Evolutionary conservation across 139 green algal species (phyloP).

Genomic region (Pycnococcus provasolii): DNA sequence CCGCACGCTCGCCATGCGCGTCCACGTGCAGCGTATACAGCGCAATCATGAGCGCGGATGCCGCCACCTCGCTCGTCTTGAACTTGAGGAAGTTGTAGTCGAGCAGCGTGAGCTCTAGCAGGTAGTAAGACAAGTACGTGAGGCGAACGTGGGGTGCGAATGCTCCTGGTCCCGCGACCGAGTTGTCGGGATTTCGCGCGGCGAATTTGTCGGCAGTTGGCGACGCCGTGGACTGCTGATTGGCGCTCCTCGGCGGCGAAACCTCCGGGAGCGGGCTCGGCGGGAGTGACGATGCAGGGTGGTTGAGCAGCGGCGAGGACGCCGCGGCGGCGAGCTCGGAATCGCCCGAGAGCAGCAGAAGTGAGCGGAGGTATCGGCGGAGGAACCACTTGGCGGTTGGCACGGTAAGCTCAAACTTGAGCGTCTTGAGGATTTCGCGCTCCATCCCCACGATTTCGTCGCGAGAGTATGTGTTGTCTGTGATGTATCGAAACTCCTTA

Average conservation of each 20-base stretch:
- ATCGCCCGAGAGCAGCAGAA: background rate
- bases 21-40: conserved; percentile 36
- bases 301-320: too few relatives aligned
- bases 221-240: too few relatives aligned
- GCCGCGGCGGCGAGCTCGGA: conserved; percentile 3
- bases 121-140: conserved; percentile 68
- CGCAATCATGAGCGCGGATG: conserved; percentile 63
- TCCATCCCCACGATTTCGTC: conserved; percentile 77
- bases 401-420: conserved; percentile 77
- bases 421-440: conserved; percentile 56
- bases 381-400: conserved; percentile 90
- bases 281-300: background rate
- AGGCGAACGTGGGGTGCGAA: conserved; percentile 20
- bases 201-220: too few relatives aligned
- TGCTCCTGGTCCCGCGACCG: background rate
- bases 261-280: conserved; percentile 29
- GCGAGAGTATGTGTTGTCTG: conserved; percentile 90
- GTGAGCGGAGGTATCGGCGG: conserved; percentile 39
- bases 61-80: conserved; percentile 62
- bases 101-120: conserved; percentile 78
- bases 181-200: too few relatives aligned
- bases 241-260: too few relatives aligned
- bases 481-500: conserved; percentile 92
- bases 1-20: conserved; percentile 32
- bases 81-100: conserved; percentile 70